Conservation (phyloP, 257 asterid species). For the Penstemon davidsonii region DNA sequence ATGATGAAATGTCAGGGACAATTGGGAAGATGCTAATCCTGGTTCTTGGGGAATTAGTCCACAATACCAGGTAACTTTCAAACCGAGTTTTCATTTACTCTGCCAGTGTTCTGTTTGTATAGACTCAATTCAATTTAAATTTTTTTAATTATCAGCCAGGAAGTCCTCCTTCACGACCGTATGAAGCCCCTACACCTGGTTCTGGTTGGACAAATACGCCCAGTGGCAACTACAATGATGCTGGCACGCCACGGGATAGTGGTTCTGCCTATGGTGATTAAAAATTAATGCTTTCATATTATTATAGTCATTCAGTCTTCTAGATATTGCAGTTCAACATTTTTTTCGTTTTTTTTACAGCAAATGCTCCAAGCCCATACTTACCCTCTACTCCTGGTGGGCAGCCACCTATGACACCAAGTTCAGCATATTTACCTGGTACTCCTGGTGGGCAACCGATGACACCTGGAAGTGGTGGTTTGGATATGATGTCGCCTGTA, state of each 20-base stretch:
- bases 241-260: constrained; percentile 87
- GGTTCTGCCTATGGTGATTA: constrained; percentile 74
- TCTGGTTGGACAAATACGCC: constrained; percentile 77
- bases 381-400: constrained; percentile 98
- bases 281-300: constrained; percentile 3
- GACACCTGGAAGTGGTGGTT: constrained; percentile 95
- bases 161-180: constrained; percentile 80
- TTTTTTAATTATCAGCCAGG: constrained; percentile 58
- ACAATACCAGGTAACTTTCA: constrained; percentile 72
- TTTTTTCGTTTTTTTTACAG: constrained; percentile 40
- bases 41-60: constrained; percentile 98
- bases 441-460: constrained; percentile 98
- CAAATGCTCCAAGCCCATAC: constrained; percentile 98
- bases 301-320: not conserved
- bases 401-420: constrained; percentile 95
- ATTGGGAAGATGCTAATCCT: constrained; percentile 97
- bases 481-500: constrained; percentile 96
- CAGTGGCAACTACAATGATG: constrained; percentile 60
- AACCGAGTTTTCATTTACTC: constrained; percentile 3
- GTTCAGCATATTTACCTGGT: constrained; percentile 94
- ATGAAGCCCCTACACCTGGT: constrained; percentile 99
- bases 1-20: constrained; percentile 60
- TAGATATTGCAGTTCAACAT: not conserved
- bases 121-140: constrained; percentile 1
- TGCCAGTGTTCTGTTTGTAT: not conserved